A percentile compares a stretch with the other conserved stretches of the same genome.
Conservation (phyloP, 2,329 filamentous ascomycete genomes). For the Ophiobolus disseminans region DNA sequence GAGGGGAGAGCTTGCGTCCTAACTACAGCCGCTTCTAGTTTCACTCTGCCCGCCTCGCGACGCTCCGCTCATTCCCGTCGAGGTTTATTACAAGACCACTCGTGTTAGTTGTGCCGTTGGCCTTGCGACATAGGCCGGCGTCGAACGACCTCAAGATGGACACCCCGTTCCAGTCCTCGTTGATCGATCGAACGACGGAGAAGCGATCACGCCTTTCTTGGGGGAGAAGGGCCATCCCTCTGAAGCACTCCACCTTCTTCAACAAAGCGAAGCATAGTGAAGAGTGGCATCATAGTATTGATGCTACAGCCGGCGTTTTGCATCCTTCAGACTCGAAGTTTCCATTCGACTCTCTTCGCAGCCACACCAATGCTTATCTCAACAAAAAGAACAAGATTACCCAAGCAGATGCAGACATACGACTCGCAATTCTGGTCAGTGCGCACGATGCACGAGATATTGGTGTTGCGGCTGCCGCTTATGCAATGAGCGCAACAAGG, state of each 20-base stretch:
- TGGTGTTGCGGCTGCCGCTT: conserved; percentile 38
- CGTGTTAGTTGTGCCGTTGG: too few species aligned
- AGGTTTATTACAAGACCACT: too few species aligned
- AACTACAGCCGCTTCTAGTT: too few species aligned
- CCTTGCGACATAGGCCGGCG: too few species aligned
- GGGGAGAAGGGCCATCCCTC: conserved; percentile 18
- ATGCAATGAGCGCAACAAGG: conserved; percentile 35
- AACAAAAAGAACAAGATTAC: conserved; percentile 41
- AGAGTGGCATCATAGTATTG: conserved; percentile 38
- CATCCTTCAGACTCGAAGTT: conserved; percentile 37
- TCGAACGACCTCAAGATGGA: too few species aligned
- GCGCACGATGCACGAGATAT: conserved; percentile 30
- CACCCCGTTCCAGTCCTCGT: conserved; percentile 1
- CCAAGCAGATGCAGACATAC: conserved; percentile 29
- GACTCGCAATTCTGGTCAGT: conserved; percentile 30
- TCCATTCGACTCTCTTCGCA: conserved; percentile 26
- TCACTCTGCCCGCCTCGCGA: too few species aligned
- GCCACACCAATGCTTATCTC: conserved; percentile 38
- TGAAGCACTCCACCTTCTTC: conserved; percentile 27
- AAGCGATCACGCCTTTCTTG: conserved; percentile 18
- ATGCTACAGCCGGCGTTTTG: conserved; percentile 28
- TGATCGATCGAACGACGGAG: conserved; percentile 10
- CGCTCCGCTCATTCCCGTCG: too few species aligned
- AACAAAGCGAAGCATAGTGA: conserved; percentile 35
- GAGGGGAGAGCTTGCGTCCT: too few species aligned